Percentiles rank a stretch among this genome's conserved stretches.
phyloP scores from a whole-genome alignment of 139 green algal species.

The Bryopsis sp. region DNA sequence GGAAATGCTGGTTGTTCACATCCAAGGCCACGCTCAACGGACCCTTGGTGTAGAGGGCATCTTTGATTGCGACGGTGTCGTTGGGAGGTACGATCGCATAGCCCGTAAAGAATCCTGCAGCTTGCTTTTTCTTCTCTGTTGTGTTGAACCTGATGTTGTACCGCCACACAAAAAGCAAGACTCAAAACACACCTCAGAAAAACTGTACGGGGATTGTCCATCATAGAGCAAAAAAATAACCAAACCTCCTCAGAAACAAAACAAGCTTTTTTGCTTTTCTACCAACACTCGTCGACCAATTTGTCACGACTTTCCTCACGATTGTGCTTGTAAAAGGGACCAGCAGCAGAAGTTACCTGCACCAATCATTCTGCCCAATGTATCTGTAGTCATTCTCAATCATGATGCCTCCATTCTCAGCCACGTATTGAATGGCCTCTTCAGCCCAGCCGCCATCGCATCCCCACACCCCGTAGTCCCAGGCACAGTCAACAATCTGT shows the following conservation, averaged over 20 bases:
- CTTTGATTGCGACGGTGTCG: neutral
- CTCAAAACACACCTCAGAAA: too few relatives aligned
- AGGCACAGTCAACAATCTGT: slow-evolving; percentile 59
- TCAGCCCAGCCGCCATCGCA: slow-evolving; percentile 9
- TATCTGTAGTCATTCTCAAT: slow-evolving; percentile 9
- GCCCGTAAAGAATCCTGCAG: slow-evolving; percentile 12
- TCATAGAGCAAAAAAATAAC: too few relatives aligned
- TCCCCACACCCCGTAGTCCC: slow-evolving; percentile 34
- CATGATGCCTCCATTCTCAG: slow-evolving; percentile 1
- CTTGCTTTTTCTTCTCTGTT: neutral
- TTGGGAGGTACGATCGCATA: neutral
- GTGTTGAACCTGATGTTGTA: too few relatives aligned
- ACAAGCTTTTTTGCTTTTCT: too few relatives aligned
- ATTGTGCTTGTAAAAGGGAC: too few relatives aligned
- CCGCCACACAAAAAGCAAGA: too few relatives aligned
- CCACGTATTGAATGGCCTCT: slow-evolving; percentile 1
- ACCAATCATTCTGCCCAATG: slow-evolving; percentile 10
- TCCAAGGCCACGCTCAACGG: slow-evolving; percentile 13
- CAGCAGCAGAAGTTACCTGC: slow-evolving; percentile 4
- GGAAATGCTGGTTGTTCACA: slow-evolving; percentile 8
- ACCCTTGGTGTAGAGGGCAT: slow-evolving; percentile 3
- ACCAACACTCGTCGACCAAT: too few relatives aligned
- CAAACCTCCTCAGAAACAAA: too few relatives aligned
- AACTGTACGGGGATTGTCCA: too few relatives aligned
- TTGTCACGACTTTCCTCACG: too few relatives aligned